Evolutionary conservation across 139 green algal genomes (phyloP), one percentile per base, ranked within the genome.

Genomic region (Pleodorina starrii): DNA sequence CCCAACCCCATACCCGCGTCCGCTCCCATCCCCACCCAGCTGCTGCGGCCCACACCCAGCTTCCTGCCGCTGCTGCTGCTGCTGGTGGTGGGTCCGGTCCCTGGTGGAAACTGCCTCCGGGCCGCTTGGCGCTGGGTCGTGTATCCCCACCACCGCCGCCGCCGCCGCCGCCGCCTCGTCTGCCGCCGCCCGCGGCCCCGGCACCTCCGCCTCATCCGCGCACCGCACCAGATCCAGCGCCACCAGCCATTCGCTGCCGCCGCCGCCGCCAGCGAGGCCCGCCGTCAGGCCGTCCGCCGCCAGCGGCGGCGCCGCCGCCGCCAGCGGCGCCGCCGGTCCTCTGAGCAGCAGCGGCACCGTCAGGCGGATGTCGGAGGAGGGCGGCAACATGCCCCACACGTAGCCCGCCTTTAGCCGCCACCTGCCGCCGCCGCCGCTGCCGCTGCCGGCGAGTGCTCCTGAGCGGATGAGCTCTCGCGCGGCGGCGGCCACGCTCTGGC

Each of bases 321-420:
- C 44, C 74, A 5, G 16, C 42, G 29, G 74, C 74, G 74, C 29
- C n/a, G n/a, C n/a, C n/a, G n/a, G n/a, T n/a, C n/a, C n/a, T n/a
- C n/a, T n/a, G n/a, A 63, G 9, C 44, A 82, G 74, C 74, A 88
- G 43, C 63, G 82, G 82, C 44, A 88, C 38, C n/a, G 60, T 77
- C 21, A 87, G 81, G 60, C 81, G 60, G n/a, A 87, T 87, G n/a
- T 87, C 81, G 42, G 81, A 9, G 10, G 81, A 87, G 19, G 81
- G 81, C 42, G 27, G 43, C 32, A 66, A 42, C 81, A 87, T 77
- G 43, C 36, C 11, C 81, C 63, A 77, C 16, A 40, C 43, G 40
- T 48, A 74, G 40, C 12, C 3, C 44, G 10, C 1, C 81, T 59
- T 16, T n/a, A 78, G 81, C 60, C 32, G 40, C 81, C 81, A 77